Evolutionary conservation across 1,284 basidiomycete genomes (phyloP).

Genomic region (Serendipita sp.): DNA sequence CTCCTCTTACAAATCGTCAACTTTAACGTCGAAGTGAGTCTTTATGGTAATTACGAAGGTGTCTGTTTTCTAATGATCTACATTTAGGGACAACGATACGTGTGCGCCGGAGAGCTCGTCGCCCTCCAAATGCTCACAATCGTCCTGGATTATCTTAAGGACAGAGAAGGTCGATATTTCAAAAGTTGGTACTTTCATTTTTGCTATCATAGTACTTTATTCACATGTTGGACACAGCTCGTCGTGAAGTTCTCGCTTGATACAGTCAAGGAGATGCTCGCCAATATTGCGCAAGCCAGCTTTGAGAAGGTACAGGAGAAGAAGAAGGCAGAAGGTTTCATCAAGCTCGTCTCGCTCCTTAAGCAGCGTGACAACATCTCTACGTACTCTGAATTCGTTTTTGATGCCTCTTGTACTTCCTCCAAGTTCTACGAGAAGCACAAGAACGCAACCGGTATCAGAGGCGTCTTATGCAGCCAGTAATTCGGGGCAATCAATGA

Average conservation of each 20-base stretch:
- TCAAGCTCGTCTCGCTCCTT: slow-evolving; percentile 19
- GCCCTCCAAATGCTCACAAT: slow-evolving; percentile 90
- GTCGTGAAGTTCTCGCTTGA: slow-evolving; percentile 73
- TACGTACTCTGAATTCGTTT: neutral
- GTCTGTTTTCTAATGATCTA: no score
- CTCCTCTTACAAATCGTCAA: slow-evolving; percentile 92
- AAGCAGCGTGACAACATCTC: neutral
- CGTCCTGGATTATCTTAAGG: slow-evolving; percentile 90
- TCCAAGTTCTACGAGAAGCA: neutral
- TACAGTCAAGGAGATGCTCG: slow-evolving; percentile 84
- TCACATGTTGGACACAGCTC: slow-evolving; percentile 34
- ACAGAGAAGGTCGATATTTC: slow-evolving; percentile 91
- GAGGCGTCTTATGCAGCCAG: neutral
- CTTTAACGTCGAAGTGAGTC: slow-evolving; percentile 82
- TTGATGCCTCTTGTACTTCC: neutral
- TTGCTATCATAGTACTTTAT: slow-evolving; percentile 11
- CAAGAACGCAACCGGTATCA: neutral
- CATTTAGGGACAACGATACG: slow-evolving; percentile 81
- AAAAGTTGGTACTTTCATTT: slow-evolving; percentile 42
- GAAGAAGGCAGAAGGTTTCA: slow-evolving; percentile 70
- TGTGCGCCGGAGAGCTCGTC: slow-evolving; percentile 90
- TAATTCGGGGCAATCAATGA: neutral
- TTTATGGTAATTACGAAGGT: neutral
- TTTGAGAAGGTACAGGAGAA: slow-evolving; percentile 66
- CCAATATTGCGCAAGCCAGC: slow-evolving; percentile 75